These are phyloP conservation scores for Globisporangium polare DNA, from an alignment of 352 stramenopile species.

Conservation along the genomic window DNA sequence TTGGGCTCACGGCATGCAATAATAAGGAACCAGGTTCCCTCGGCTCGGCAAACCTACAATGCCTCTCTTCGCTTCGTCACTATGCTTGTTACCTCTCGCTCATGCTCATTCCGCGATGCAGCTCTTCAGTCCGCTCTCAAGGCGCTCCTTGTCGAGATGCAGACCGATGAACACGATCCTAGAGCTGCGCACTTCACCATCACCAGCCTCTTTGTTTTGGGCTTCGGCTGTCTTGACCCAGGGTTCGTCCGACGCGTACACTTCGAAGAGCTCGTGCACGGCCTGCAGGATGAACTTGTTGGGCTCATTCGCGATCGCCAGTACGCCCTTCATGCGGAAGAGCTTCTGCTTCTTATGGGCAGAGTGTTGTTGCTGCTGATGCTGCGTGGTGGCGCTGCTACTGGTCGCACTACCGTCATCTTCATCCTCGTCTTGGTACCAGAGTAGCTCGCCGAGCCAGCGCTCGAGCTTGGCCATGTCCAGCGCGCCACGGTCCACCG, in stretches of 20 bases:
- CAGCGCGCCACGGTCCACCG: conserved; percentile 32
- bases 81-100: too few species aligned
- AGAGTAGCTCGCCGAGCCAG: conserved; percentile 67
- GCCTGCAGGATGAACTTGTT: conserved; percentile 80
- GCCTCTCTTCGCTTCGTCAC: too few species aligned
- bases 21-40: too few species aligned
- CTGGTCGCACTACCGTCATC: background rate
- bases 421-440: conserved; percentile 42
- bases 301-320: conserved; percentile 40
- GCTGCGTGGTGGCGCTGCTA: background rate
- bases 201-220: background rate
- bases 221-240: conserved; percentile 26
- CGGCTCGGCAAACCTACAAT: too few species aligned
- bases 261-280: conserved; percentile 81
- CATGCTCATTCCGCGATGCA: conserved; percentile 19
- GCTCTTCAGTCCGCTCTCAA: conserved; percentile 30
- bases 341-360: conserved; percentile 28
- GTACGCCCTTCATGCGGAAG: conserved; percentile 75
- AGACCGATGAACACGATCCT: conserved; percentile 76
- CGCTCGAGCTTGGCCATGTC: conserved; percentile 58
- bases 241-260: conserved; percentile 58
- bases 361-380: conserved; percentile 1
- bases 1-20: too few species aligned
- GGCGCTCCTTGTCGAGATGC: conserved; percentile 33
- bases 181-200: conserved; percentile 17